Percentiles rank a stretch among this genome's conserved stretches.
These are phyloP conservation scores for Phytophthora tubulina DNA, from an alignment of 352 stramenopile species.

Conservation along the genomic window DNA sequence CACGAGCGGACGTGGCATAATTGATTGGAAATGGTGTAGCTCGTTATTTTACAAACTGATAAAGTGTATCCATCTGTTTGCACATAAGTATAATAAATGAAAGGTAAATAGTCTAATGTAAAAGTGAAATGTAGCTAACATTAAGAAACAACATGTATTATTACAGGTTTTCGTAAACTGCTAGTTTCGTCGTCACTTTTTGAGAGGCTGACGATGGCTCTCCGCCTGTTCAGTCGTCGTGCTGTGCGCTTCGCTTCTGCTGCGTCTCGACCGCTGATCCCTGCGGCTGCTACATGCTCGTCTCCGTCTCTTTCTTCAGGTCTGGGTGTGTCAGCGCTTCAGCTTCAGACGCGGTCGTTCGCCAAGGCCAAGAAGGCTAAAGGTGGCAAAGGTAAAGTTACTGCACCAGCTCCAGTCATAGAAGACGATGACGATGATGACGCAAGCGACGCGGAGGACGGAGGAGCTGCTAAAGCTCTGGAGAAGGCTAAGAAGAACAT, in stretches of 20 bases:
- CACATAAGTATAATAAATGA: no score
- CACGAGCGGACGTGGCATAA: constrained; percentile 6
- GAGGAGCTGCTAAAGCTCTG: constrained; percentile 46
- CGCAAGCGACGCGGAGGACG: constrained; percentile 37
- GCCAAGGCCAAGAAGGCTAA: constrained; percentile 80
- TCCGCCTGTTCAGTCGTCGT: constrained; percentile 32
- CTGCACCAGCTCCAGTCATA: constrained; percentile 1
- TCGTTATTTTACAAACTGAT: neutral
- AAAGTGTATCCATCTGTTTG: neutral
- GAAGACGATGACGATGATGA: constrained; percentile 27
- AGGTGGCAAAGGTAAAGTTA: constrained; percentile 43
- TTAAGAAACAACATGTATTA: neutral
- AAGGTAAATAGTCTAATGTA: neutral
- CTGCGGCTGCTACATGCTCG: constrained; percentile 11
- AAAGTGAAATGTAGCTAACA: neutral
- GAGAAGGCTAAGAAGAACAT: constrained; percentile 85
- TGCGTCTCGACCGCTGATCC: constrained; percentile 18
- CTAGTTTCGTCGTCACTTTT: constrained; percentile 11
- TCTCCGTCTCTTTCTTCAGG: constrained; percentile 14
- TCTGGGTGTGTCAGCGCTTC: constrained; percentile 11
- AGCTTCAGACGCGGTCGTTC: constrained; percentile 56
- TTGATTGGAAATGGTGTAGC: neutral
- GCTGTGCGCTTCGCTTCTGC: constrained; percentile 36
- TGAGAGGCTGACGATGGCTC: constrained; percentile 43
- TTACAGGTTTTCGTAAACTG: neutral